Evolutionary conservation across 495 filamentous ascomycete genomes (phyloP), one percentile per base, ranked within the genome.

Genomic region (Pyrenopolyporus hunteri): DNA sequence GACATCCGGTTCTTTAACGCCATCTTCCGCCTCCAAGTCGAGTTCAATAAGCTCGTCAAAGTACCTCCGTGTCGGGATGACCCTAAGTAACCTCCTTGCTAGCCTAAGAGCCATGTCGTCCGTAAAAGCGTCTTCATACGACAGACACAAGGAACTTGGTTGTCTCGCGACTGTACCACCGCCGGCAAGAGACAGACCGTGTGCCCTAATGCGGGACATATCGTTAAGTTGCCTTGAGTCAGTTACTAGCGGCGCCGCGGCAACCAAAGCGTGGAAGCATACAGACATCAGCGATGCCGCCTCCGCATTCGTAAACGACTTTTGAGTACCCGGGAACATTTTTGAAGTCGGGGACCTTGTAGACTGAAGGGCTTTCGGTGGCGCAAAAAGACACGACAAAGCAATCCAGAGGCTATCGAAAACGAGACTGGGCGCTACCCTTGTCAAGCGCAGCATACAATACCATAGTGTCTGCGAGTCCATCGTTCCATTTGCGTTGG

Each of bases 321-420:
- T 67, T 33, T 74, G 67, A 22, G 64, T 50, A 19, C 55, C 71
- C 40, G 72, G 73, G 53, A 79, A 76, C 13, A 77, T 57, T 54
- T 74, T 79, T 9, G 69, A 55, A 4, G 74, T 75, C 5, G 73
- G 71, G 6, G 75, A 78, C 5, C 74, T 74, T 39, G 70, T 64
- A 22, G 66, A 66, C 59, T 79, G 74, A 10, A 91, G 77, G 14
- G 81, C 72, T 45, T 78, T 78, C 1, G 89, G 88, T 0, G 87
- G 85, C 19, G 80, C 76, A 67, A 91, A 93, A 9, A 93, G 73
- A 29, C 80, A 76, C 17, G 85, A 85, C n/a, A 87, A 70, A 6
- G 87, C 83, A 67, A 79, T 80, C 91, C 92, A 95, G 4, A 96
- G 73, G 57, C 88, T 91, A 63, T 92, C 83, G 45, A 91, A 85